These are phyloP conservation scores for Trichoderma cornu-damae DNA, from an alignment of 2,329 filamentous ascomycete species.

Conservation along the genomic window DNA sequence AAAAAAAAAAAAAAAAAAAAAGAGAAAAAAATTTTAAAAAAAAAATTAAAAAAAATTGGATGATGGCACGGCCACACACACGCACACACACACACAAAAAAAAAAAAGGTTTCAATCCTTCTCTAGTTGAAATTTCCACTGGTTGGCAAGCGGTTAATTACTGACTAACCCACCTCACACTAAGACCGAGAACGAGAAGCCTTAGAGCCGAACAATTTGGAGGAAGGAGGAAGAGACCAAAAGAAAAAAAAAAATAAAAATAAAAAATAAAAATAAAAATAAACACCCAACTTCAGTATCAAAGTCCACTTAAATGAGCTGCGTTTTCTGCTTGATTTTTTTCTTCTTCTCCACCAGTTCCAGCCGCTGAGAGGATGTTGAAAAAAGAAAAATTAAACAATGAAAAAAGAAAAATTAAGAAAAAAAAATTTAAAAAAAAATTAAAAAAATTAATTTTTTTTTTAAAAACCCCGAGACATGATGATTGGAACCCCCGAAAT, in stretches of 20 bases:
- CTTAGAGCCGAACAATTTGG: not conserved
- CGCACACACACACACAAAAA: too few relatives aligned
- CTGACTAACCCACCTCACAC: constrained; percentile 14
- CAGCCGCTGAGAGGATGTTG: constrained; percentile 18
- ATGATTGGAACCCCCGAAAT: too few relatives aligned
- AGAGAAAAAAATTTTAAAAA: too few relatives aligned
- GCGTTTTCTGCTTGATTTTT: not conserved
- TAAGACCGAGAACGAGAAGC: not conserved
- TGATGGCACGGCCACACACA: constrained; percentile 27
- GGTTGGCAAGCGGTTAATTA: constrained; percentile 7
- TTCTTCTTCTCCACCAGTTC: constrained; percentile 5
- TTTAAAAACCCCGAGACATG: too few relatives aligned
- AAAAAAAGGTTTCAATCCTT: constrained; percentile 8
- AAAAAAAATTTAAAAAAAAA: not conserved
- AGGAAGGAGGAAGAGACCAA: too few relatives aligned
- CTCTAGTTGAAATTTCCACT: constrained; percentile 28
- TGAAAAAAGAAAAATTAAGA: too few relatives aligned
- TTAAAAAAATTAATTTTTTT: too few relatives aligned
- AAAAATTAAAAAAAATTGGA: constrained; percentile 30
- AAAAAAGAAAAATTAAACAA: too few relatives aligned
- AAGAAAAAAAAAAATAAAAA: too few relatives aligned
- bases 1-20: not conserved
- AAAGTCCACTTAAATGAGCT: constrained; percentile 13
- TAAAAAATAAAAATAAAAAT: too few relatives aligned
- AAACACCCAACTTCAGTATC: constrained; percentile 1